Evolutionary conservation across 1,284 basidiomycete genomes (phyloP).

Genomic region (Sporisorium scitamineum): DNA sequence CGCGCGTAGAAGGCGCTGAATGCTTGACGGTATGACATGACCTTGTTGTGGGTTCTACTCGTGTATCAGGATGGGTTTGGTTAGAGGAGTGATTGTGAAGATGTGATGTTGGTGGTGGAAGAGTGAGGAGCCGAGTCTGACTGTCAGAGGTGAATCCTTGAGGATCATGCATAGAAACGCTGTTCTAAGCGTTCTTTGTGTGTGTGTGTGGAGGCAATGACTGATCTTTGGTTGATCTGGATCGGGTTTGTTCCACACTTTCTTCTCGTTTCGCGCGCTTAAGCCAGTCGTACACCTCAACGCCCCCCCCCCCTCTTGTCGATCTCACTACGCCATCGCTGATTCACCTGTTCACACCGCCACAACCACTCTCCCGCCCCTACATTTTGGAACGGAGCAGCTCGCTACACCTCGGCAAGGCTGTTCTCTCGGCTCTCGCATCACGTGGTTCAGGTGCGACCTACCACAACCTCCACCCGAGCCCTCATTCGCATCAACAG

Average conservation of each 20-base stretch:
- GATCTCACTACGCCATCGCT: slow-evolving; percentile 1
- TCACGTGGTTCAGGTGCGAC: slow-evolving; percentile 9
- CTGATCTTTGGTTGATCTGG: slow-evolving; percentile 1
- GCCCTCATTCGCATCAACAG: neutral
- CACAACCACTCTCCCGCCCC: neutral
- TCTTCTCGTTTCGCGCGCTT: slow-evolving; percentile 18
- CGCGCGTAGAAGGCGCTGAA: slow-evolving; percentile 62
- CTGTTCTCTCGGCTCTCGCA: neutral
- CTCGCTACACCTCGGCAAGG: neutral
- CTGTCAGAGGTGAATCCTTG: neutral
- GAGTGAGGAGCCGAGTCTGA: neutral
- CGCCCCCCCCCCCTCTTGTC: too few species aligned
- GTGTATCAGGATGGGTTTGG: too few species aligned
- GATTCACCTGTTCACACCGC: slow-evolving; percentile 15
- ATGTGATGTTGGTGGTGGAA: neutral
- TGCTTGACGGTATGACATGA: slow-evolving; percentile 47
- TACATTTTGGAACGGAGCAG: neutral
- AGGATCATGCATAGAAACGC: neutral
- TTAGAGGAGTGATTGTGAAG: too few species aligned
- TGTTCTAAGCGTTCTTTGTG: slow-evolving; percentile 3
- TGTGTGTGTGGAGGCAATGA: slow-evolving; percentile 51
- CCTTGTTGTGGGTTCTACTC: neutral
- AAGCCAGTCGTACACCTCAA: slow-evolving; percentile 1
- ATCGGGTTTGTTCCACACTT: too few species aligned
- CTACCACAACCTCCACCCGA: neutral